Evolutionary conservation across 192 early-diverging fungal species (phyloP).

Genomic region (Paraglomus occultum): DNA sequence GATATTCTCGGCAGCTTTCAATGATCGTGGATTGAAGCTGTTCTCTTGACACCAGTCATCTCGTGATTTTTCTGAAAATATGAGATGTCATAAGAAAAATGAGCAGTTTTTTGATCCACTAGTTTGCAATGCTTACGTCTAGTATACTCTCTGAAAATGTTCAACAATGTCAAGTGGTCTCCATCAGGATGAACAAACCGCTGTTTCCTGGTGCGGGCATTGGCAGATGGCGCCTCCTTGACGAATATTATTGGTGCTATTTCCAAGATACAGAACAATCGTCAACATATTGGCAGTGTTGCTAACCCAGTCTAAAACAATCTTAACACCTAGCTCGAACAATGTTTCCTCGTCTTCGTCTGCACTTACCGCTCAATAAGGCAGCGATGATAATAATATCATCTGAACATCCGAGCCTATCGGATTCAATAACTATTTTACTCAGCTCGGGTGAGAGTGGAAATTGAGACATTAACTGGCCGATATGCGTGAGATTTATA

Average conservation of each 20-base stretch:
- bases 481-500: conserved; percentile 74
- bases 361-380: too few species aligned
- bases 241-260: conserved; percentile 86
- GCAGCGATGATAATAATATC: too few species aligned
- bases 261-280: conserved; percentile 79
- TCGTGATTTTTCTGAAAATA: too few species aligned
- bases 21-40: too few species aligned
- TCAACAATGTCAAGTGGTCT: conserved; percentile 91
- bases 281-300: conserved; percentile 29
- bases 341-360: too few species aligned
- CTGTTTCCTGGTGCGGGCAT: conserved; percentile 73
- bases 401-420: conserved; percentile 38
- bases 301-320: neutral
- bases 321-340: neutral
- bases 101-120: too few species aligned
- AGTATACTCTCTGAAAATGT: conserved; percentile 71
- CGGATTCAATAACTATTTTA: conserved; percentile 83
- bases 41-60: too few species aligned
- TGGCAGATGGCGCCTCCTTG: conserved; percentile 84
- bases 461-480: conserved; percentile 84
- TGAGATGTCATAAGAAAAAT: too few species aligned
- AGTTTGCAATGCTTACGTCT: conserved; percentile 47
- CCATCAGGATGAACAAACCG: conserved; percentile 85
- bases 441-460: conserved; percentile 88
- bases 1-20: too few species aligned